phyloP scores from a whole-genome alignment of 2,329 filamentous ascomycete species.

The Aaosphaeria arxii region DNA sequence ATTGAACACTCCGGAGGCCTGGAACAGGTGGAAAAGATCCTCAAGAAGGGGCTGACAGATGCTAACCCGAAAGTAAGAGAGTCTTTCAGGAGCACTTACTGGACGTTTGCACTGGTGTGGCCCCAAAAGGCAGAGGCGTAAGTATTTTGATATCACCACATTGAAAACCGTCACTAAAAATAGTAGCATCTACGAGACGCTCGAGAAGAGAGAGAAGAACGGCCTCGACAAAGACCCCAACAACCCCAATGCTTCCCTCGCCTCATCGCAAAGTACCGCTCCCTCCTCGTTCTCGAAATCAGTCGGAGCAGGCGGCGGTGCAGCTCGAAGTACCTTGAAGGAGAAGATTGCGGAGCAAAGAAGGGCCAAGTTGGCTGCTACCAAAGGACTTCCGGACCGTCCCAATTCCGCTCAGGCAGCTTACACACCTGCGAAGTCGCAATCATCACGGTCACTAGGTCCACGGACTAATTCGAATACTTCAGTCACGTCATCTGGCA shows the following conservation, averaged over 20 bases:
- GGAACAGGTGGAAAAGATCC: constrained; percentile 79
- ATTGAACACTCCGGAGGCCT: constrained; percentile 83
- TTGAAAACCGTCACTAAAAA: constrained; percentile 14
- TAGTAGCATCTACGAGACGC: constrained; percentile 68
- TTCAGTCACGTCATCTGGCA: constrained; percentile 25
- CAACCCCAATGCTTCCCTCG: constrained; percentile 66
- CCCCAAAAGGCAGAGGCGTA: constrained; percentile 71
- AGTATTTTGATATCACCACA: constrained; percentile 32
- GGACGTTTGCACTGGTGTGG: constrained; percentile 78
- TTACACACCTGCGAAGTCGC: constrained; percentile 46
- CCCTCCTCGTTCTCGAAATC: constrained; percentile 40
- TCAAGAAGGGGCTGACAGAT: constrained; percentile 86
- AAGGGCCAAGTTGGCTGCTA: constrained; percentile 57
- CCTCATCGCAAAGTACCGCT: constrained; percentile 49
- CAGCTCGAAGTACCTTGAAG: constrained; percentile 59
- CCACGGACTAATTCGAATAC: constrained; percentile 25
- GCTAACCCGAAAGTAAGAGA: constrained; percentile 88
- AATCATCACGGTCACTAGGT: constrained; percentile 31
- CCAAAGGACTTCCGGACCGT: constrained; percentile 47
- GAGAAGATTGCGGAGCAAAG: constrained; percentile 78
- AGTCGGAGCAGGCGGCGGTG: constrained; percentile 49
- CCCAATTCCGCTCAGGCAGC: constrained; percentile 58
- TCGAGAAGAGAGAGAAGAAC: constrained; percentile 76
- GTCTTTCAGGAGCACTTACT: constrained; percentile 80
- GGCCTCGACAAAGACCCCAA: constrained; percentile 78